Base-by-base conservation (phyloP, 495 filamentous ascomycete species). In the Lasiosphaeria hispida region DNA sequence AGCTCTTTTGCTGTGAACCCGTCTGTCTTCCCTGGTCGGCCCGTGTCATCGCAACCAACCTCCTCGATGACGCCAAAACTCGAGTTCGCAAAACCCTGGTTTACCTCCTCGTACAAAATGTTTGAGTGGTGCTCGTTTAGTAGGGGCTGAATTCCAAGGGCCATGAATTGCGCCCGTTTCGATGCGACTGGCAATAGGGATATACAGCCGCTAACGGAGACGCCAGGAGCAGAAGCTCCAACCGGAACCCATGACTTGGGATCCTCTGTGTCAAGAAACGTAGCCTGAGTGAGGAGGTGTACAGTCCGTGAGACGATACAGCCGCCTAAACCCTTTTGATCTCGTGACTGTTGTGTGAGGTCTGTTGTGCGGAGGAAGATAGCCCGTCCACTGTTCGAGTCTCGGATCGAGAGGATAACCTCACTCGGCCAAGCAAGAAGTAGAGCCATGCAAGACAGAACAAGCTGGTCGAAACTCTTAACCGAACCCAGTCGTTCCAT, bases 131-230 rank as follows among this genome's bases (percentile, higher is more conserved):
- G 72, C 15, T 79, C 75, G 52, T 74, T 75, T 11, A 77, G 61
- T 4, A 91, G 34, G 1, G 87, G 86, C 19, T 79, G 72, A 13
- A 87, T 80, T 1, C 87, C 90, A 23, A 95, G 67, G 9, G 87
- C 87, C 19, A 97, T 83, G 63, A 95, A 96, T 60, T 97, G 92
- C 6, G 81, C 70, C 7, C 83, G 81, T 62, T 85, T 91, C 2
- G 83, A 88, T 4, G 88, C 86, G 30, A 80, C 81, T 1, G 92
- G 88, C 1, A 78, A 58, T 1, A 88, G 78, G 11, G 85, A 93
- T 10, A 97, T 83, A 15, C 84, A 83, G 15, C 88, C 90, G 57
- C 70, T 72, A 19, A 96, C 76, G 3, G 75, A 77, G 7, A 96
- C 61, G 9, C 73, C 76, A 2, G 77, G 67, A 11, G 84, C 81